Percentiles rank a stretch among this genome's conserved stretches.
These are phyloP conservation scores for Macrophomina phaseolina DNA, from an alignment of 2,329 filamentous ascomycete genomes.

Conservation along the genomic window DNA sequence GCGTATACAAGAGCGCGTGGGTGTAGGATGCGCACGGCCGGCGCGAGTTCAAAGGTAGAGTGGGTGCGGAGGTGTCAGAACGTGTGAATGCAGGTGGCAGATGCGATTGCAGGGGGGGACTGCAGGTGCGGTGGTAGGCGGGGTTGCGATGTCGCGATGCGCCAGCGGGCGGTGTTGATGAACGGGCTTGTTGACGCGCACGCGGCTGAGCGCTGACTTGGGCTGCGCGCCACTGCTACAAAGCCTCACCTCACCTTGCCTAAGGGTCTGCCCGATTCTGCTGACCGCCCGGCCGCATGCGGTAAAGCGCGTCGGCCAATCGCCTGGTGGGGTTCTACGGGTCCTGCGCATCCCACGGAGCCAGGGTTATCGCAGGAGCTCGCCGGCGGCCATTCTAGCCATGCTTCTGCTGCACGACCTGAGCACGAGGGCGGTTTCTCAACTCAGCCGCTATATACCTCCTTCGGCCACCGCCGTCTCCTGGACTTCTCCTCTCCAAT, in stretches of 20 bases:
- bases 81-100: neutral
- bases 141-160: neutral
- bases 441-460: conserved; percentile 11
- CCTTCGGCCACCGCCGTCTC: conserved; percentile 4
- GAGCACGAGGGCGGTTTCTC: conserved; percentile 16
- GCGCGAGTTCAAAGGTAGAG: neutral
- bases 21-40: neutral
- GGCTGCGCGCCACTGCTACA: neutral
- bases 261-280: neutral
- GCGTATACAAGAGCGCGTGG: neutral
- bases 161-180: conserved; percentile 3
- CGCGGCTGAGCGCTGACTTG: conserved; percentile 9
- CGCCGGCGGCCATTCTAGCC: conserved; percentile 39
- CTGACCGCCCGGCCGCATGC: conserved; percentile 33
- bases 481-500: neutral
- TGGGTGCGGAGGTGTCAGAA: neutral
- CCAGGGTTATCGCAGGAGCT: conserved; percentile 32
- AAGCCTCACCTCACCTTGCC: neutral
- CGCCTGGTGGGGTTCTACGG: conserved; percentile 20
- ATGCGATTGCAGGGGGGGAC: neutral
- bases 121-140: neutral
- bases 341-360: conserved; percentile 20
- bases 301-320: conserved; percentile 31
- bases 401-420: conserved; percentile 21
- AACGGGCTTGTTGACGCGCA: conserved; percentile 18